Evolutionary conservation across 768 basidiomycete genomes (phyloP).

Genomic region (Mycena vulgaris): DNA sequence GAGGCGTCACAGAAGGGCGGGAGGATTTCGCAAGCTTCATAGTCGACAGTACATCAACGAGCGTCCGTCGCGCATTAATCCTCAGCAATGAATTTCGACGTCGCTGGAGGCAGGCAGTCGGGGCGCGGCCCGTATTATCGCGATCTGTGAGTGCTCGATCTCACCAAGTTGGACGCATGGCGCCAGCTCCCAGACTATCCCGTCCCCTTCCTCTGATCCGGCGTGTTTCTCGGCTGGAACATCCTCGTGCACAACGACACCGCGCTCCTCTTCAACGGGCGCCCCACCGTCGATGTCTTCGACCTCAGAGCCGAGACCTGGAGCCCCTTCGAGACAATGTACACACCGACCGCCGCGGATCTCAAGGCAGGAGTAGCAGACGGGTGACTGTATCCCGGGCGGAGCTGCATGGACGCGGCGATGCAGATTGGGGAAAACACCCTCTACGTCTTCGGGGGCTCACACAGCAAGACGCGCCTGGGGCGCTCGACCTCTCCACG

Average conservation of each 20-base stretch:
- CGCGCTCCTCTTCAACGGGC: conserved; percentile 56
- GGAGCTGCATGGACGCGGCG: neutral
- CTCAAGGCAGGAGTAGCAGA: conserved; percentile 18
- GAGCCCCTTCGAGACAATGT: conserved; percentile 48
- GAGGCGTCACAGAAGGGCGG: conserved; percentile 35
- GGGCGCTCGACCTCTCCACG: conserved; percentile 47
- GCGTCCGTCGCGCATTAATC: neutral
- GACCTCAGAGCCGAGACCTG: conserved; percentile 54
- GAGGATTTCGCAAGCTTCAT: conserved; percentile 45
- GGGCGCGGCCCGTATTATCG: conserved; percentile 46
- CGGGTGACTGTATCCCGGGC: conserved; percentile 45
- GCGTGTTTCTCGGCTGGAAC: conserved; percentile 42
- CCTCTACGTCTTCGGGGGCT: conserved; percentile 38
- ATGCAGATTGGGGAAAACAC: neutral
- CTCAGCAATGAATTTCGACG: conserved; percentile 44
- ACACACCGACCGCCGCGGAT: conserved; percentile 23
- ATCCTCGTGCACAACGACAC: conserved; percentile 45
- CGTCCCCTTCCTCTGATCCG: conserved; percentile 19
- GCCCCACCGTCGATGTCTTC: conserved; percentile 49
- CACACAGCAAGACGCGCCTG: conserved; percentile 43
- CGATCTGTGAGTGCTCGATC: conserved; percentile 47
- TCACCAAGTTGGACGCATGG: conserved; percentile 46
- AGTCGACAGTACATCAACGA: conserved; percentile 43
- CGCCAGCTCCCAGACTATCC: conserved; percentile 47
- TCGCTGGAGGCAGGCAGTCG: conserved; percentile 47